Conservation (phyloP, 2,329 filamentous ascomycete species). For the Alternaria alternata region DNA sequence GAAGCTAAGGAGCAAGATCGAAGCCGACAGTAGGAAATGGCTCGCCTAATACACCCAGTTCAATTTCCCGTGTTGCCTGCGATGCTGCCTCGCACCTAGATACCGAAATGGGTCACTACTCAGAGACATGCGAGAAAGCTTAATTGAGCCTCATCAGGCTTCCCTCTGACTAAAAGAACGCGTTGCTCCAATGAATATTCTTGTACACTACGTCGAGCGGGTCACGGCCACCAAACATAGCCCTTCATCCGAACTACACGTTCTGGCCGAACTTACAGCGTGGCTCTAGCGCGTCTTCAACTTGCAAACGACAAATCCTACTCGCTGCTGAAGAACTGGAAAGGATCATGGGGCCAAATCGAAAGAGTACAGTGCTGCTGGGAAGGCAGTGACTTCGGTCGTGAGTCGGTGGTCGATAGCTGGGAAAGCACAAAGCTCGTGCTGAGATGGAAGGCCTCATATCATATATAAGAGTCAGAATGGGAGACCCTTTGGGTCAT, state of each 20-base stretch:
- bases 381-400: constrained; percentile 14
- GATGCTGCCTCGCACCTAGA: constrained; percentile 19
- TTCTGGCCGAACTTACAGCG: constrained; percentile 21
- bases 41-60: constrained; percentile 16
- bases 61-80: constrained; percentile 2
- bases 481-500: background rate
- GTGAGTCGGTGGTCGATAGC: constrained; percentile 6
- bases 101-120: constrained; percentile 17
- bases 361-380: constrained; percentile 14
- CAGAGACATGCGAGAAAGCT: constrained; percentile 19
- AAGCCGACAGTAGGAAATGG: constrained; percentile 10
- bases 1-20: background rate
- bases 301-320: constrained; percentile 18
- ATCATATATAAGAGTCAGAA: constrained; percentile 16
- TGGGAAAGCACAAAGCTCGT: constrained; percentile 11
- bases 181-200: constrained; percentile 15
- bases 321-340: constrained; percentile 7
- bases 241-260: constrained; percentile 7
- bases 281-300: constrained; percentile 12
- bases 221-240: constrained; percentile 23
- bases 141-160: constrained; percentile 27
- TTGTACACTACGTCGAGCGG: constrained; percentile 3
- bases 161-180: constrained; percentile 14
- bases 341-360: constrained; percentile 23
- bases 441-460: constrained; percentile 21